Evolutionary conservation across 331 rosid species (phyloP), one percentile per base, ranked within the genome.

Genomic region (Pyracantha coccinea): DNA sequence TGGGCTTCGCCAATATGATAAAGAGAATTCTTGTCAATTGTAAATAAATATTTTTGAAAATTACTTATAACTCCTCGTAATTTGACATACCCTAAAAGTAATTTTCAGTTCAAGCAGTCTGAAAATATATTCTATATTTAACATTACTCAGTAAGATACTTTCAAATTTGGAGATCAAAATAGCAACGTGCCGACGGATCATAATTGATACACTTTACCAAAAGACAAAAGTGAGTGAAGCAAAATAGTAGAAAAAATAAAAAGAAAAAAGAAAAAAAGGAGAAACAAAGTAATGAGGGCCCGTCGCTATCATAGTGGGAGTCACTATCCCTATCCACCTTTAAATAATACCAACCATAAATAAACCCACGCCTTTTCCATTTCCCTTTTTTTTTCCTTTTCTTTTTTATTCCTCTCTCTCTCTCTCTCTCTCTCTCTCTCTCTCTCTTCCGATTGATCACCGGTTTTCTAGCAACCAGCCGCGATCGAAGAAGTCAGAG

Each of bases 241-340:
- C 47, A 41, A 41, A 41, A 41, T 38, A 10, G 15, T 41, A 41
- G 47, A 3, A 41, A 12, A 11, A 38, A 38, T 0, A 9, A 24
- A 11, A 9, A 2, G 7, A 11, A 21, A 23, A 58, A 8, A 20
- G 41, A 21, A 11, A 8, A 29, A 6, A 31, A 38, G 17, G 41
- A 71, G 68, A 70, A 71, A 71, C 20, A 38, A 27, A 75, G 47
- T 64, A 80, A 68, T 35, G 66, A 84, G 80, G 90, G 52, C 79
- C 82, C 71, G 71, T 86, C 88, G 78, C 93, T 74, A 84, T 88
- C 88, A 83, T 89, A 80, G 88, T 79, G 82, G 61, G 80, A 77
- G 89, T 82, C 88, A 66, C 89, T 63, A 68, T 86, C 96, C 85
- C 85, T 72, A 83, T 63, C 68, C 23, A 62, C 21, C 68, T 62